phyloP scores from a whole-genome alignment of 2,329 filamentous ascomycete genomes.

The Fusarium sublunatum region DNA sequence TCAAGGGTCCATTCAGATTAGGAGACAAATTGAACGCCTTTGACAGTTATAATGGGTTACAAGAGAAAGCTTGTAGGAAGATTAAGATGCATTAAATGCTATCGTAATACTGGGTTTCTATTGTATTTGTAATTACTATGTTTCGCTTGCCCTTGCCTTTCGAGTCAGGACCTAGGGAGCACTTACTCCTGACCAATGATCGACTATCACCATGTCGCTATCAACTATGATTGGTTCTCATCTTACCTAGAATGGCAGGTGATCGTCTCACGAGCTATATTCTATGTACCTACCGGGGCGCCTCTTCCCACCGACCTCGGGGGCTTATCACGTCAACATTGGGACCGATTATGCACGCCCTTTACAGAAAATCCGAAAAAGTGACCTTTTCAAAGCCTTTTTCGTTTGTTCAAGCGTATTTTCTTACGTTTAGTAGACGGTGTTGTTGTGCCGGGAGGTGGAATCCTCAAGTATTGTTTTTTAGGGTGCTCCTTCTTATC shows the following conservation, averaged over 20 bases:
- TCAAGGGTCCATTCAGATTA: no score
- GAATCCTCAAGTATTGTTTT: background rate
- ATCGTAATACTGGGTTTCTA: no score
- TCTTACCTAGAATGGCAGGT: conserved; percentile 37
- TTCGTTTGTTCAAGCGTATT: background rate
- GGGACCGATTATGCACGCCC: conserved; percentile 6
- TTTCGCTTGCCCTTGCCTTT: background rate
- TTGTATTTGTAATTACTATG: background rate
- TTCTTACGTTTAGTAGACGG: background rate
- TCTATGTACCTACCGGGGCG: conserved; percentile 42
- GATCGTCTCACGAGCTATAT: conserved; percentile 42
- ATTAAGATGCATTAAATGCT: no score
- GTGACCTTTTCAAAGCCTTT: background rate
- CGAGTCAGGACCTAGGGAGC: background rate
- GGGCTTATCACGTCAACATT: conserved; percentile 39
- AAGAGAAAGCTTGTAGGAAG: no score
- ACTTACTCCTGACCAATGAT: conserved; percentile 6
- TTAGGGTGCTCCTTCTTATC: background rate
- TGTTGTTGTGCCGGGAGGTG: background rate
- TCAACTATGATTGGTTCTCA: conserved; percentile 36
- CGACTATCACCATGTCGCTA: background rate
- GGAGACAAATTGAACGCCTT: no score
- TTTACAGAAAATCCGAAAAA: conserved; percentile 4
- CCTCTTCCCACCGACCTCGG: conserved; percentile 25
- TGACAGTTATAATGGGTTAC: no score